Evolutionary conservation across 208 protist species (phyloP).

Genomic region (Porcisia hertigi): DNA sequence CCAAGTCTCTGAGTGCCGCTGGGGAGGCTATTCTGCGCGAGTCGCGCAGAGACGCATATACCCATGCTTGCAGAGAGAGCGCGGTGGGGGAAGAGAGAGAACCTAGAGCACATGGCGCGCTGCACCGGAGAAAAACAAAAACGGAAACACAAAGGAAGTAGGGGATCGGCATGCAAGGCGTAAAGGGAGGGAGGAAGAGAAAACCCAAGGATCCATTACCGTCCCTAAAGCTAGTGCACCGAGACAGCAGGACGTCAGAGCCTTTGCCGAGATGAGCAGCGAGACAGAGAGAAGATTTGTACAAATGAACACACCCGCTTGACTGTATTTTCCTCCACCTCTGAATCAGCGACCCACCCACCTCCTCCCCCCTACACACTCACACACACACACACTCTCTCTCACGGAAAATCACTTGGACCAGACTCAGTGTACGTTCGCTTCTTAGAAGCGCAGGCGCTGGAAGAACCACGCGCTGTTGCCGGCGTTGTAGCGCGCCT

Average conservation of each 20-base stretch:
- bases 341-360: neutral
- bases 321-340: neutral
- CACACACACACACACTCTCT: no score
- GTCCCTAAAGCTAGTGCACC: neutral
- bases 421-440: conserved; percentile 80
- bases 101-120: neutral
- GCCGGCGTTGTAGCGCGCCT: conserved; percentile 95
- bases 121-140: neutral
- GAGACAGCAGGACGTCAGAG: neutral
- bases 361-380: no score
- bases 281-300: neutral
- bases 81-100: no score
- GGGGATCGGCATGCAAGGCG: neutral
- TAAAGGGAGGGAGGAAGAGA: no score
- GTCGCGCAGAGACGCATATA: neutral
- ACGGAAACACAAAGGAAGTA: no score
- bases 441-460: conserved; percentile 97
- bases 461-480: conserved; percentile 99
- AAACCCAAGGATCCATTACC: neutral
- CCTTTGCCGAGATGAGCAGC: neutral
- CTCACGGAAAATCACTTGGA: conserved; percentile 38
- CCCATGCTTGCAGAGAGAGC: neutral
- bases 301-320: no score
- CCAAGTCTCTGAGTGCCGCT: neutral
- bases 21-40: neutral